Evolutionary conservation across 805 yeast genomes (phyloP).

Genomic region (Candida pini): DNA sequence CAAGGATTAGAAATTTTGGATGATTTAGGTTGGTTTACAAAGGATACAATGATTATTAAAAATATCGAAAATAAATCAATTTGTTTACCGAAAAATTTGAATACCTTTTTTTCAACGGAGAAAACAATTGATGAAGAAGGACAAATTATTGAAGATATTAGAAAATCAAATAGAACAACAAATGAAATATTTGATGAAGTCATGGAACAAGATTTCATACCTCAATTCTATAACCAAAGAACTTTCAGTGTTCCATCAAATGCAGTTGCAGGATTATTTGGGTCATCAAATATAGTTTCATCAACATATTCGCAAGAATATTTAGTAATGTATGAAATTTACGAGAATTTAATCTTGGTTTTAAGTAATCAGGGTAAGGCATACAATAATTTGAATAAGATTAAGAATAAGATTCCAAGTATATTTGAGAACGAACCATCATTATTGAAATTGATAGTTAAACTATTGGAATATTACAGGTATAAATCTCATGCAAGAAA

Average conservation of each 20-base stretch:
- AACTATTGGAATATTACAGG: constrained; percentile 48
- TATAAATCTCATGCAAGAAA: constrained; percentile 59
- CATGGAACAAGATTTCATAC: constrained; percentile 26
- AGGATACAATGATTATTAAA: constrained; percentile 35
- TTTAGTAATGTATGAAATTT: constrained; percentile 20
- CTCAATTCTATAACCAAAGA: constrained; percentile 8
- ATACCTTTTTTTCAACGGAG: constrained; percentile 13
- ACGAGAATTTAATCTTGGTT: constrained; percentile 24
- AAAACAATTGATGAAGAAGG: constrained; percentile 4
- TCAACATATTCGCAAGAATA: constrained; percentile 16
- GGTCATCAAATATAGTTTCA: constrained; percentile 10
- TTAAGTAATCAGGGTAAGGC: constrained; percentile 26
- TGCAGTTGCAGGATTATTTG: constrained; percentile 11
- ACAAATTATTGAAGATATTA: constrained; percentile 2
- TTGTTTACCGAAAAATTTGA: constrained; percentile 22
- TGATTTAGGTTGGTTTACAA: constrained; percentile 69
- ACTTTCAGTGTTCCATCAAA: constrained; percentile 4
- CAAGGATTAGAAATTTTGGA: constrained; percentile 85
- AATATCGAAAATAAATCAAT: constrained; percentile 33
- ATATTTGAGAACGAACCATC: constrained; percentile 48
- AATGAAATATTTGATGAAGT: constrained; percentile 15
- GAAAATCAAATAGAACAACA: constrained; percentile 8
- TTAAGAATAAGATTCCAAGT: constrained; percentile 46
- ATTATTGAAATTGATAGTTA: constrained; percentile 47
- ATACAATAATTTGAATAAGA: constrained; percentile 35